Conservation (phyloP, 345 rosid species). For the Raphanus sativus region DNA sequence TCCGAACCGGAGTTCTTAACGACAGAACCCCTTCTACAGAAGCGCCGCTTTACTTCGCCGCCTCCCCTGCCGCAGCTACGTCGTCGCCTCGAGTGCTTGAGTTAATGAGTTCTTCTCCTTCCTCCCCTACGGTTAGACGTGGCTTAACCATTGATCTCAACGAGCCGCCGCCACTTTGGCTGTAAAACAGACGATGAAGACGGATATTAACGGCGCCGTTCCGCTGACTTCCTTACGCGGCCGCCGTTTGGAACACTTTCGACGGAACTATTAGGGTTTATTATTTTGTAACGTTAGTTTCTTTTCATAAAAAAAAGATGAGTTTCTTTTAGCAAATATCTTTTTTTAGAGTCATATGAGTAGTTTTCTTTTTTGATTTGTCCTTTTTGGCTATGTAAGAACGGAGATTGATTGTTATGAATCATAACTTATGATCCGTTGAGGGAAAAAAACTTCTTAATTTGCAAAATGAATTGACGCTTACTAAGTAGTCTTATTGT, state of each 20-base stretch:
- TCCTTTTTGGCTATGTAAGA: constrained; percentile 18
- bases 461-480: background rate
- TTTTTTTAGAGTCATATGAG: background rate
- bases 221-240: background rate
- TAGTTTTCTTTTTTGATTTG: background rate
- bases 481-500: background rate
- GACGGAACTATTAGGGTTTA: background rate
- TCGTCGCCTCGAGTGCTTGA: constrained; percentile 15
- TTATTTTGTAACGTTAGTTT: constrained; percentile 11
- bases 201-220: constrained; percentile 9
- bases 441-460: background rate
- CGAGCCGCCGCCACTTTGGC: constrained; percentile 95
- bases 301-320: background rate
- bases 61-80: constrained; percentile 9
- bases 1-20: constrained; percentile 58
- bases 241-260: constrained; percentile 15
- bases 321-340: constrained; percentile 18
- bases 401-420: constrained; percentile 10
- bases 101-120: constrained; percentile 18
- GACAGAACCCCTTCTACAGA: constrained; percentile 38
- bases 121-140: constrained; percentile 44
- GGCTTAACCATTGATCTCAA: constrained; percentile 89
- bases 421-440: constrained; percentile 1
- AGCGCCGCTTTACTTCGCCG: constrained; percentile 21
- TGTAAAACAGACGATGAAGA: constrained; percentile 39